Evolutionary conservation across 2,329 filamentous ascomycete species (phyloP).

Genomic region (Orbilia javanica): DNA sequence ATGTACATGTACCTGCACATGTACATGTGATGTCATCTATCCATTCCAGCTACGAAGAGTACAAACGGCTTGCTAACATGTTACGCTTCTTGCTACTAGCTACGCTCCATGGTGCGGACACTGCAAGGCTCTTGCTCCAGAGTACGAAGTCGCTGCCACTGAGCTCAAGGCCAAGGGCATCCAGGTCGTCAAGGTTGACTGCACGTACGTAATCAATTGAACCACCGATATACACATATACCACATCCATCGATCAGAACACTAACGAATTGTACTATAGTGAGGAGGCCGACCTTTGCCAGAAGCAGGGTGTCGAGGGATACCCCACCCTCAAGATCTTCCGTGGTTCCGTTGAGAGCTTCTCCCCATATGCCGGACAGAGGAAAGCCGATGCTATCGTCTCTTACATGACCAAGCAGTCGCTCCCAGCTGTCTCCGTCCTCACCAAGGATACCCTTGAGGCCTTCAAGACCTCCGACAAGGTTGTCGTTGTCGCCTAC

Average conservation of each 20-base stretch:
- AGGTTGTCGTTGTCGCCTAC: slow-evolving; percentile 94
- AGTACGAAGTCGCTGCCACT: slow-evolving; percentile 89
- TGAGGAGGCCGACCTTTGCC: slow-evolving; percentile 90
- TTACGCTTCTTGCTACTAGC: slow-evolving; percentile 69
- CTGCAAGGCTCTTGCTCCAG: slow-evolving; percentile 89
- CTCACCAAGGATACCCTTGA: slow-evolving; percentile 85
- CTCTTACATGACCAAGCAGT: slow-evolving; percentile 98
- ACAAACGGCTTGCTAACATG: slow-evolving; percentile 64
- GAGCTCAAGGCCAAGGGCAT: slow-evolving; percentile 89
- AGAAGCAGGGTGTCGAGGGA: slow-evolving; percentile 89
- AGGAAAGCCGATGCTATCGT: slow-evolving; percentile 83
- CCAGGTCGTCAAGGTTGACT: slow-evolving; percentile 79
- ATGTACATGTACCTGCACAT: neutral
- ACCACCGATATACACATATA: neutral
- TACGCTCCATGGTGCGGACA: slow-evolving; percentile 86
- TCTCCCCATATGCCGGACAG: slow-evolving; percentile 86
- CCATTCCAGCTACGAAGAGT: neutral
- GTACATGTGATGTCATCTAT: too few species aligned
- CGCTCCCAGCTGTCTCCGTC: slow-evolving; percentile 87
- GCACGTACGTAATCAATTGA: slow-evolving; percentile 45
- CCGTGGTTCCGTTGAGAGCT: slow-evolving; percentile 77
- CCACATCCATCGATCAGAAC: slow-evolving; percentile 24
- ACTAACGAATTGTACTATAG: slow-evolving; percentile 78
- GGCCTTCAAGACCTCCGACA: slow-evolving; percentile 98
- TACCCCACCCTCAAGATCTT: slow-evolving; percentile 99